Evolutionary conservation across 768 basidiomycete species (phyloP).

Genomic region (Naganishia antarctica): DNA sequence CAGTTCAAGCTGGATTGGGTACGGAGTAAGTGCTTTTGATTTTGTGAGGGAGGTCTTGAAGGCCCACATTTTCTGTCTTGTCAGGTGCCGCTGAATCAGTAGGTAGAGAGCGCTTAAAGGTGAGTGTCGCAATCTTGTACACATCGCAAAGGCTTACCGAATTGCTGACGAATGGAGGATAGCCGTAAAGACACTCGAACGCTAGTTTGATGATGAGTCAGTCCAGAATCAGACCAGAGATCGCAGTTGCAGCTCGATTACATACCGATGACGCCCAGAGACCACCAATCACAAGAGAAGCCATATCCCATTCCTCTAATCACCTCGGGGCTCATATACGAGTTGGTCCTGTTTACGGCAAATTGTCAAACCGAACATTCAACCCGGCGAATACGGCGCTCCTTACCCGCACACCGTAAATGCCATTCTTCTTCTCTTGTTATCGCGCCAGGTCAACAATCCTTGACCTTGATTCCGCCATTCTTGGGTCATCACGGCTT

Average conservation of each 20-base stretch:
- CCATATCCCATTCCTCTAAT: conserved; percentile 64
- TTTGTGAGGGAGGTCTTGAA: neutral
- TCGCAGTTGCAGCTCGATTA: too few species aligned
- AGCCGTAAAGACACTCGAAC: conserved; percentile 92
- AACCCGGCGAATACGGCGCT: neutral
- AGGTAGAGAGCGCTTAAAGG: too few species aligned
- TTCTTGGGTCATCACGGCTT: conserved; percentile 67
- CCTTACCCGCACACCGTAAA: conserved; percentile 49
- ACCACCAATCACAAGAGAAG: conserved; percentile 98
- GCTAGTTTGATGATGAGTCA: conserved; percentile 43
- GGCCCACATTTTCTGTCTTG: conserved; percentile 77
- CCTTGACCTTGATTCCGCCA: conserved; percentile 66
- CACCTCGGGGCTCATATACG: conserved; percentile 51
- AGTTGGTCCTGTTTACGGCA: conserved; percentile 41
- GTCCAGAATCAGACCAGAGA: neutral
- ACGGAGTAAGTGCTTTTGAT: neutral
- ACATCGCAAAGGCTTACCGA: conserved; percentile 16
- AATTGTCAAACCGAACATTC: conserved; percentile 7
- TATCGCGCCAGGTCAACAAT: conserved; percentile 92
- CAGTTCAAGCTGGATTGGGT: conserved; percentile 64
- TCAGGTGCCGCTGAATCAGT: conserved; percentile 71
- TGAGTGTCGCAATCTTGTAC: neutral
- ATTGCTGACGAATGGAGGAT: conserved; percentile 92
- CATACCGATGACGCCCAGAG: conserved; percentile 77
- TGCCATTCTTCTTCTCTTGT: conserved; percentile 80